Conservation (phyloP, 2,329 filamentous ascomycete species). For the Volutella citrinella region DNA sequence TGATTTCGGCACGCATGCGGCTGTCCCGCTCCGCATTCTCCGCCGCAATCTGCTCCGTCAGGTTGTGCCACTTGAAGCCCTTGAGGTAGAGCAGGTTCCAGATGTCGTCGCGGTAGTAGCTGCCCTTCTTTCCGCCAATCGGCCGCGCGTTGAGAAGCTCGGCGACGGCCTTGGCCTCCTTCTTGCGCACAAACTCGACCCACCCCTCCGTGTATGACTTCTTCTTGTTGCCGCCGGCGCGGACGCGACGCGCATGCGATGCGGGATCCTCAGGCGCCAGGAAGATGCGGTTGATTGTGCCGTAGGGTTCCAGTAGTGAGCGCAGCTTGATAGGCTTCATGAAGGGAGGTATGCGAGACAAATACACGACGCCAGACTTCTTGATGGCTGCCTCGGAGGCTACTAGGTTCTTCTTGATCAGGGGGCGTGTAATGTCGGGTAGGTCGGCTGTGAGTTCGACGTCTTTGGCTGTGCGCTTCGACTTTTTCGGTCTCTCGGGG, state of each 20-base stretch:
- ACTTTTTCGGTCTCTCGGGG: slow-evolving; percentile 17
- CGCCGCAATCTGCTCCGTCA: slow-evolving; percentile 74
- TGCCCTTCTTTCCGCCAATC: slow-evolving; percentile 80
- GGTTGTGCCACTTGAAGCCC: slow-evolving; percentile 77
- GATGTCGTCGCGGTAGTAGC: slow-evolving; percentile 80
- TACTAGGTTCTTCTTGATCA: slow-evolving; percentile 67
- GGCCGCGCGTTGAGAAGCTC: slow-evolving; percentile 74
- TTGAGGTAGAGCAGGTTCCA: slow-evolving; percentile 82
- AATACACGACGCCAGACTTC: slow-evolving; percentile 77
- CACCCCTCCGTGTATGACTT: slow-evolving; percentile 79
- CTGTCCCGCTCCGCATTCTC: slow-evolving; percentile 79
- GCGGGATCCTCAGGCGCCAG: slow-evolving; percentile 71
- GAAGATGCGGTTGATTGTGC: slow-evolving; percentile 74
- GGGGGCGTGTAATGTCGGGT: slow-evolving; percentile 49
- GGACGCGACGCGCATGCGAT: slow-evolving; percentile 63
- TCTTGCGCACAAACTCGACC: slow-evolving; percentile 77
- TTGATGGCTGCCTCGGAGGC: slow-evolving; percentile 61
- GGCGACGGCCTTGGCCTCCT: slow-evolving; percentile 72
- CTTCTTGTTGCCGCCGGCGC: slow-evolving; percentile 78
- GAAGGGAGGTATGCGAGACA: slow-evolving; percentile 81
- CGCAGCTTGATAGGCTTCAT: slow-evolving; percentile 82
- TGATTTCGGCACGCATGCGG: slow-evolving; percentile 74
- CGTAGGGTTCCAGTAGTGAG: slow-evolving; percentile 71
- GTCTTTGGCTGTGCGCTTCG: slow-evolving; percentile 24
- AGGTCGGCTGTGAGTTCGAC: slow-evolving; percentile 33